phyloP scores from a whole-genome alignment of 495 filamentous ascomycete species.

The Collariella sp. region DNA sequence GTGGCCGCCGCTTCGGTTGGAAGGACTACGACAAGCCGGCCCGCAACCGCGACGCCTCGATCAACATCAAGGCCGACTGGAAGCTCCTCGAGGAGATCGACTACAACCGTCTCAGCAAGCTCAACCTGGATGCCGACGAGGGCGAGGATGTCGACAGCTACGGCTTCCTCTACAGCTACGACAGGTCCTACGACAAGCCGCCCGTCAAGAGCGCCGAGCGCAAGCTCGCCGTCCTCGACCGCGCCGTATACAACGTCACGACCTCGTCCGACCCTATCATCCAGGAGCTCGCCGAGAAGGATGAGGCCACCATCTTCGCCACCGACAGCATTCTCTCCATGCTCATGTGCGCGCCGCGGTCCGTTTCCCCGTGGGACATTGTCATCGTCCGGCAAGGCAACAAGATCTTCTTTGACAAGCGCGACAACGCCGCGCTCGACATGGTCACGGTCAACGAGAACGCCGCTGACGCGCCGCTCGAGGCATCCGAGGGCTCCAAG shows the following conservation, averaged over 20 bases:
- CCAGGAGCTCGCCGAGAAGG: slow-evolving; percentile 91
- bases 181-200: slow-evolving; percentile 85
- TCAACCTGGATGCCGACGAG: slow-evolving; percentile 88
- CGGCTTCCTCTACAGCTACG: slow-evolving; percentile 96
- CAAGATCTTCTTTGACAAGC: slow-evolving; percentile 98
- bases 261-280: slow-evolving; percentile 93
- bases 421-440: slow-evolving; percentile 85
- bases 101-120: slow-evolving; percentile 86
- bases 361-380: slow-evolving; percentile 96
- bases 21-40: slow-evolving; percentile 98
- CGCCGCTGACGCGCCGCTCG: slow-evolving; percentile 89
- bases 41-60: slow-evolving; percentile 87
- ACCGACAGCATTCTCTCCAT: slow-evolving; percentile 95
- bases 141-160: slow-evolving; percentile 93
- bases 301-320: slow-evolving; percentile 94
- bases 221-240: slow-evolving; percentile 78
- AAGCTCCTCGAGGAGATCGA: slow-evolving; percentile 95
- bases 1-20: slow-evolving; percentile 86
- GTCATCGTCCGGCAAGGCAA: slow-evolving; percentile 82
- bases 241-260: slow-evolving; percentile 94
- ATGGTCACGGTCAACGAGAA: slow-evolving; percentile 99
- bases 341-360: slow-evolving; percentile 96
- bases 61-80: slow-evolving; percentile 93
- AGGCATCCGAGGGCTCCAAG: slow-evolving; percentile 85
- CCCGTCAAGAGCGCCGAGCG: slow-evolving; percentile 80